Evolutionary conservation across 177 flowering plant species (phyloP), one percentile per base, ranked within the genome.

Genomic region (Vitis hybrid): DNA sequence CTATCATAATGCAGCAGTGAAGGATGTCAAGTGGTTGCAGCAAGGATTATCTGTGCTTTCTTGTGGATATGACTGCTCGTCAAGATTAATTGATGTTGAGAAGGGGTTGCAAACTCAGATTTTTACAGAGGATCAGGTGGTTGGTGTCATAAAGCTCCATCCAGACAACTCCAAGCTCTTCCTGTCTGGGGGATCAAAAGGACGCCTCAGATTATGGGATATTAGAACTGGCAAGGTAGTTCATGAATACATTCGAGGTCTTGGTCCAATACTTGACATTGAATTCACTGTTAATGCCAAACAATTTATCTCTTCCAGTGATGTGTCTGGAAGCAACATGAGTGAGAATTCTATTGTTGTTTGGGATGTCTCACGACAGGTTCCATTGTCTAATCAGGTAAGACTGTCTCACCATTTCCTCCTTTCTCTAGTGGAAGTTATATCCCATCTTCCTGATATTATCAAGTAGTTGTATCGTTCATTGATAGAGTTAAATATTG

Each of bases 341-440:
- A 93, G 91, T 74, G 99, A 95, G 72, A 95, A 91, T 73, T 83
- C 95, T 49, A 85, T 96, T 20, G 77, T 92, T 72, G 93, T 95
- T 78, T 95, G 99, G 99, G 97, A 93, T 77, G 79, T 93, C 27
- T 74, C 81, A 48, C 83, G 97, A 11, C 87, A 90, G 77, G 87
- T 93, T 65, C 98, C 98, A 7, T 82, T 92, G 17, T 94, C 97
- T 51, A 86, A 93, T 69, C 97, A 93, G 95, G 99, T 93, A 72
- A 80, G 53, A 46, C 56, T 24, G 50, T 46, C n/a, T 27, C 65
- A 32, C 61, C 62, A 68, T 21, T 63, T 46, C 66, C 52, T 7
- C 55, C 14, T 11, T 64, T 0, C 57, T n/a, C 12, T 35, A 35
- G 46, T 6, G 46, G 46, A 35, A 35, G 46, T 0, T 35, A 35